Percentiles rank a stretch among this genome's conserved stretches.
Evolutionary conservation across 2,329 filamentous ascomycete species (phyloP).

Genomic region (Colletotrichum sidae): DNA sequence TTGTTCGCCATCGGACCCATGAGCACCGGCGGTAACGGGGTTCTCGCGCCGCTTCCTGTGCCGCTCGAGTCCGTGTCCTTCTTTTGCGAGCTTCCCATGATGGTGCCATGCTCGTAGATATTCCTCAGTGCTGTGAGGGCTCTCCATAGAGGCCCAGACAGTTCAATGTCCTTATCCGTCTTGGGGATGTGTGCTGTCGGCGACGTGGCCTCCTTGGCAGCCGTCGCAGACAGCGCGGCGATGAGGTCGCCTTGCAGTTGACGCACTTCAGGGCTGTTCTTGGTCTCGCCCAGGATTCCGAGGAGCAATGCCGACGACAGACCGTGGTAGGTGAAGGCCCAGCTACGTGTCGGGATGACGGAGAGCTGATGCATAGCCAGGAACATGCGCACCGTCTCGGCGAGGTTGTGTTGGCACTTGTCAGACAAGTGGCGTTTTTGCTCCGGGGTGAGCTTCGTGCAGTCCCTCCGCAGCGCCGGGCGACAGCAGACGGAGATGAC

Average conservation of each 20-base stretch:
- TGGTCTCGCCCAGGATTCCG: constrained; percentile 72
- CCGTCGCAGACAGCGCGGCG: constrained; percentile 71
- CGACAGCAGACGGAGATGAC: constrained; percentile 74
- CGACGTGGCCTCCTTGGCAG: constrained; percentile 70
- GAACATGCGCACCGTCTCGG: constrained; percentile 76
- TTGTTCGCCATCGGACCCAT: constrained; percentile 40
- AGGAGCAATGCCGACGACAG: constrained; percentile 74
- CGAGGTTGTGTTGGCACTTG: constrained; percentile 71
- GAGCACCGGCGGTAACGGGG: constrained; percentile 49
- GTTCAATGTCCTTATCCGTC: constrained; percentile 70
- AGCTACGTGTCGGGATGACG: constrained; percentile 73
- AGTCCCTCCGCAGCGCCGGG: constrained; percentile 68
- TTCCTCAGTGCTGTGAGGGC: constrained; percentile 72
- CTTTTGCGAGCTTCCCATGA: constrained; percentile 61
- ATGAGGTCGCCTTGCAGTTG: constrained; percentile 74
- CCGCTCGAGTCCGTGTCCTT: constrained; percentile 60
- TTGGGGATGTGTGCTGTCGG: constrained; percentile 64
- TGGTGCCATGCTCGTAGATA: constrained; percentile 74
- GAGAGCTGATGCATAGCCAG: constrained; percentile 76
- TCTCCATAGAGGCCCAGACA: constrained; percentile 70
- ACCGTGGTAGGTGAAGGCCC: constrained; percentile 76
- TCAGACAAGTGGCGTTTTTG: constrained; percentile 68
- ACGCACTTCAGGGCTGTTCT: constrained; percentile 71
- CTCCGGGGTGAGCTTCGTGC: constrained; percentile 57
- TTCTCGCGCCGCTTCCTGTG: constrained; percentile 58